Base-by-base conservation (phyloP, 306 rosid genomes). In the Sicyos baderoa region DNA sequence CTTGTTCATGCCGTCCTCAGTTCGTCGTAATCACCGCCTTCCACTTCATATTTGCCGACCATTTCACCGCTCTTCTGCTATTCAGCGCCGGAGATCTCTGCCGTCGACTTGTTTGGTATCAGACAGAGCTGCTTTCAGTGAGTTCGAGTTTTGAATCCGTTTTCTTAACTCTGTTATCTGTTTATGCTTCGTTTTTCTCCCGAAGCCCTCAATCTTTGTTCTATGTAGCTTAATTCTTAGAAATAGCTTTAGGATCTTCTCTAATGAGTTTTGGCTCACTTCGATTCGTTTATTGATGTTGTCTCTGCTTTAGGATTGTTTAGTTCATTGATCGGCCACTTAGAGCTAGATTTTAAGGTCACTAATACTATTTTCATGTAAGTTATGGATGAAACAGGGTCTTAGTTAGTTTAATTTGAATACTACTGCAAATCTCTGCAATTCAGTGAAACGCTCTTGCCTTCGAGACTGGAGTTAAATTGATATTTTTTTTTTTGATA, bases 381-480 rank as follows among this genome's bases (percentile, higher is more conserved):
- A 19, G 7, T 44, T 17, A 48, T 4, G 7, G 71, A 16, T 67
- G 56, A 16, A 13, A 23, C 2, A 1, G 27, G 22, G 7, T 18
- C 19, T 65, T 8, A 67, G 32, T 45, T 23, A 45, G 71, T 45
- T 21, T 14, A 18, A 44, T 21, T 16, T 47, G 19, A 5, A 65
- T 21, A 8, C 54, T 65, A 35, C 71, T 4, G 13, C 40, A 13
- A 65, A 44, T 14, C 1, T 65, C 10, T 65, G 12, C 16, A 45
- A 7, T 45, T 65, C 37, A 15, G 54, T 65, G 54, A 65, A 65
- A 13, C 71, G 8, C 19, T 5, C 40, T 19, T 14, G 11, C 12
- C 23, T 67, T 67, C 56, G 42, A 7, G 42, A 23, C 15, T 67
- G 71, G 56, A 67, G 71, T 67, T 22, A 22, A 65, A 67, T 47